phyloP scores from a whole-genome alignment of 2,329 filamentous ascomycete genomes.

The Neofusicoccum kwambonambiense region DNA sequence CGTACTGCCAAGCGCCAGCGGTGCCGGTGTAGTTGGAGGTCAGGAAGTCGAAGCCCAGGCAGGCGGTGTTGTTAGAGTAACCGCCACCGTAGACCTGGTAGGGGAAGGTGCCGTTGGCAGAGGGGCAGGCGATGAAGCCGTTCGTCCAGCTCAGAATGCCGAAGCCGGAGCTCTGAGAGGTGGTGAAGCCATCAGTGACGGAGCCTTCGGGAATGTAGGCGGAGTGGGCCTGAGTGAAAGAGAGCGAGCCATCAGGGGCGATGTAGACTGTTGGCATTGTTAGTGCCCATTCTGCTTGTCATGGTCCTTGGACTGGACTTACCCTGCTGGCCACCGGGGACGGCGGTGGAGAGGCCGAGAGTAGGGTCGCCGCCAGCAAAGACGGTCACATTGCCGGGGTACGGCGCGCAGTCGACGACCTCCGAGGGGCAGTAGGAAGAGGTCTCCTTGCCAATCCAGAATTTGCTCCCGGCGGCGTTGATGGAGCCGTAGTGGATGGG shows the following conservation, averaged over 20 bases:
- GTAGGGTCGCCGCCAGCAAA: constrained; percentile 38
- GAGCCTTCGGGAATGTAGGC: constrained; percentile 52
- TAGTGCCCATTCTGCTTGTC: not conserved
- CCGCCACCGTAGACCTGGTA: constrained; percentile 35
- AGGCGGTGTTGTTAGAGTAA: constrained; percentile 24
- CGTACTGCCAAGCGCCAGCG: constrained; percentile 37
- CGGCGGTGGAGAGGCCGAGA: constrained; percentile 46
- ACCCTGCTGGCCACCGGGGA: constrained; percentile 61
- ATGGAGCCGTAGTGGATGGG: constrained; percentile 50
- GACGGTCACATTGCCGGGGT: constrained; percentile 46
- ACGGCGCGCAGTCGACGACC: constrained; percentile 40
- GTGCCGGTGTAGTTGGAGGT: constrained; percentile 25
- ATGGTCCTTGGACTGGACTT: not conserved
- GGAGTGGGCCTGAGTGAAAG: constrained; percentile 59
- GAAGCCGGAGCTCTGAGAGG: constrained; percentile 28
- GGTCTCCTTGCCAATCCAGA: constrained; percentile 51
- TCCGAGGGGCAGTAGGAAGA: constrained; percentile 51
- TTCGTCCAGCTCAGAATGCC: constrained; percentile 30
- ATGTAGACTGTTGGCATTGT: constrained; percentile 50
- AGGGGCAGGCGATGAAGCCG: constrained; percentile 37
- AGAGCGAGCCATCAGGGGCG: constrained; percentile 52
- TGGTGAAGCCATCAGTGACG: constrained; percentile 50
- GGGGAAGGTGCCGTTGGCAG: constrained; percentile 26
- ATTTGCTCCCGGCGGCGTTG: constrained; percentile 48
- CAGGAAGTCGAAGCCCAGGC: constrained; percentile 37